Evolutionary conservation across 1,284 basidiomycete species (phyloP), one percentile per base, ranked within the genome.

Genomic region (Cerrena zonata): DNA sequence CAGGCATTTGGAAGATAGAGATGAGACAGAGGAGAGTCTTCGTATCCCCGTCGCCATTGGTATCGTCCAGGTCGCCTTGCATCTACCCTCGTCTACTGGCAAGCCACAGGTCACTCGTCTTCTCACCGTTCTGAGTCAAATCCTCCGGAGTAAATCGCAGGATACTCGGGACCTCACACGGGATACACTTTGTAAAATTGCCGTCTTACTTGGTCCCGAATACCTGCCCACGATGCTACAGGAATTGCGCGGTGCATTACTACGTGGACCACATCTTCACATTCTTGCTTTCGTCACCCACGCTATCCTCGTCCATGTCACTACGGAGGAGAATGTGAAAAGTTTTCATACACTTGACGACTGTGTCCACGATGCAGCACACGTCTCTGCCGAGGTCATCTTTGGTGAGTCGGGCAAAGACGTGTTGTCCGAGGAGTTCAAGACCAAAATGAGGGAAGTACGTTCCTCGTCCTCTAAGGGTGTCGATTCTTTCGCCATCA

Each of bases 321-420:
- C 91, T 1, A 72, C 78, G 1, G 72, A 75, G 1, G 82, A 86
- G 2, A 72, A 81, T 50, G 68, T 71, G 2, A 65, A 52, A 48
- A 58, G 61, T 0, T 89, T 93, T 61, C 66, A 71, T 44, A 77
- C 76, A 39, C 76, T 97, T 0, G 93, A 96, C 59, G 77, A 79
- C 18, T 87, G 88, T 54, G 85, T 94, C 42, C 77, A 78, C 34
- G 86, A 91, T 57, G 75, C 91, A 1, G 85, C 89, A 0, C 80
- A 89, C 60, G 74, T 97, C 30, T 86, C 93, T 2, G 84, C 89
- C 1, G 95, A 98, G 62, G 95, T 98, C 51, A 80, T 98, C 48
- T 98, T 98, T 63, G 95, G 95, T 13, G 85, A 92, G 61, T 94
- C 93, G 0, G 91, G 89, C 10, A 91, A 92, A 65, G 93, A 98